A percentile compares a stretch with the other conserved stretches of the same genome.
phyloP scores from a whole-genome alignment of 495 filamentous ascomycete genomes.

The Letharia lupina region DNA sequence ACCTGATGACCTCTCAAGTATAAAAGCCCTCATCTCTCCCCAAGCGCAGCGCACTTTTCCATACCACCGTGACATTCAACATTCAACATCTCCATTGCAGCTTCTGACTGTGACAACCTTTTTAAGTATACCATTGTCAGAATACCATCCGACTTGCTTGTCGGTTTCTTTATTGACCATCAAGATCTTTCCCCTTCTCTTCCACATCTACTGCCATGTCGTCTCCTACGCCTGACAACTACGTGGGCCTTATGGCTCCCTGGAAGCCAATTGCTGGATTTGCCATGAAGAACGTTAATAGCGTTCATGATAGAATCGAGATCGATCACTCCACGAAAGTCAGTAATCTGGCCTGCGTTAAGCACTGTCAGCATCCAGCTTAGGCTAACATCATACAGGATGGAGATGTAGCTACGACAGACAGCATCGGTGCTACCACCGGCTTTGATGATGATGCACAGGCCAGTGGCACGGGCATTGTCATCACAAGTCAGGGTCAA shows the following conservation, averaged over 20 bases:
- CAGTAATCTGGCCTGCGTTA: not conserved
- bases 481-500: not conserved
- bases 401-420: not conserved
- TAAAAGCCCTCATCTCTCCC: not conserved
- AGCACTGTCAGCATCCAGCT: not conserved
- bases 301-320: not conserved
- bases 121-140: not conserved
- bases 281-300: not conserved
- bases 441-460: not conserved
- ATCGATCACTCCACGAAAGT: not conserved
- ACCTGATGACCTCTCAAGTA: not conserved
- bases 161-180: not conserved
- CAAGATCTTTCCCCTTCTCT: not conserved
- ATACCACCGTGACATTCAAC: not conserved
- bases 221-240: not conserved
- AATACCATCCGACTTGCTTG: not conserved
- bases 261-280: not conserved
- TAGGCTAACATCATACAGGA: not conserved
- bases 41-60: not conserved
- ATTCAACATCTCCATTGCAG: not conserved
- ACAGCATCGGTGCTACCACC: not conserved
- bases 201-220: not conserved
- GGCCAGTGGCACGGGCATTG: not conserved
- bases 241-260: not conserved
- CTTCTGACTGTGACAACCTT: not conserved